Conservation (phyloP, 768 basidiomycete genomes). For the Mycena epipterygia region DNA sequence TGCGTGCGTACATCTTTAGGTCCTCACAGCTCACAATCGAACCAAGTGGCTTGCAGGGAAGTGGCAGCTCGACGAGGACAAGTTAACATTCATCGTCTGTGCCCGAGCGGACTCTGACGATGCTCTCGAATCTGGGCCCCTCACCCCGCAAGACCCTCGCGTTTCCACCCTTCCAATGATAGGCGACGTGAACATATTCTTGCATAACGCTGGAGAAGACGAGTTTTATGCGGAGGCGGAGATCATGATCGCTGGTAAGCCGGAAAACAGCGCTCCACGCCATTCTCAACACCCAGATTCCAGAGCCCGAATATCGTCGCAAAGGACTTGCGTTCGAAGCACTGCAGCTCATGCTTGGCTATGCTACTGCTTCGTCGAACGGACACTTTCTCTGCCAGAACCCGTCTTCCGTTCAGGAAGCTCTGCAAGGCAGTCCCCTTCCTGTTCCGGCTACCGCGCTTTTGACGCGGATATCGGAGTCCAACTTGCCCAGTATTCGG, state of each 20-base stretch:
- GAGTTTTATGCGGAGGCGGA: constrained; percentile 85
- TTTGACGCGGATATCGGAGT: constrained; percentile 78
- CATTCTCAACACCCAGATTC: neutral
- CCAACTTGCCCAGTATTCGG: constrained; percentile 76
- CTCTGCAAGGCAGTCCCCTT: constrained; percentile 47
- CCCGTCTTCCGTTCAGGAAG: constrained; percentile 22
- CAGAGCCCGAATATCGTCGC: constrained; percentile 78
- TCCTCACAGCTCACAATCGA: neutral
- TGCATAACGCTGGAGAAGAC: constrained; percentile 65
- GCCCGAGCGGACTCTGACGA: constrained; percentile 54
- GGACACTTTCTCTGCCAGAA: constrained; percentile 38
- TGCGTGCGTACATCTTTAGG: constrained; percentile 50
- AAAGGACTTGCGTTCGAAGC: constrained; percentile 76
- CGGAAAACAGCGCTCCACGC: neutral
- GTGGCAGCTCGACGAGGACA: constrained; percentile 91
- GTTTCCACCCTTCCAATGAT: constrained; percentile 72
- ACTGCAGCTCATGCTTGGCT: constrained; percentile 76
- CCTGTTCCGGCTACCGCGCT: constrained; percentile 62
- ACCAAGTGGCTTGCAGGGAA: constrained; percentile 63
- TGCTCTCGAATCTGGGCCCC: neutral
- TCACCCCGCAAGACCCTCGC: constrained; percentile 49
- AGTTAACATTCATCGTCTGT: constrained; percentile 93
- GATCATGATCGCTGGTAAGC: constrained; percentile 92
- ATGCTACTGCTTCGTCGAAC: constrained; percentile 65
- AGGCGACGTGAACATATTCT: constrained; percentile 94